These are phyloP conservation scores for Mycena rebaudengoi DNA, from an alignment of 768 basidiomycete genomes.

Conservation along the genomic window DNA sequence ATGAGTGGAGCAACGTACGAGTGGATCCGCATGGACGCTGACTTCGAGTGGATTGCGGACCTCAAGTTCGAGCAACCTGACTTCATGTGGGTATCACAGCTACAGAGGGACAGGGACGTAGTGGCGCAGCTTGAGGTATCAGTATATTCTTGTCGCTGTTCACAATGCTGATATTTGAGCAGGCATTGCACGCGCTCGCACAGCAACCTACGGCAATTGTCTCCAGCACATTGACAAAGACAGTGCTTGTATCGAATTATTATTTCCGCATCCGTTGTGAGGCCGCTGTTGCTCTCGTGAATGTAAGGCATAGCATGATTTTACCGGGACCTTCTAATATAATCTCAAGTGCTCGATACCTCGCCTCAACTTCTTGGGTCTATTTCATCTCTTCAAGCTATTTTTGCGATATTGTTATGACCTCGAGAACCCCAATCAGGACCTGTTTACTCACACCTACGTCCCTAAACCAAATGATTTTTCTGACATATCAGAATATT, in stretches of 20 bases:
- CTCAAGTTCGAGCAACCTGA: constrained; percentile 95
- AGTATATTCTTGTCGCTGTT: neutral
- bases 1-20: constrained; percentile 98
- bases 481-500: constrained; percentile 90
- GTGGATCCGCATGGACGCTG: constrained; percentile 99
- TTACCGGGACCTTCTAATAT: constrained; percentile 11
- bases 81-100: constrained; percentile 98
- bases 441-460: constrained; percentile 86
- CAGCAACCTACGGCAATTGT: constrained; percentile 86
- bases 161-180: neutral
- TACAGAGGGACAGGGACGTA: constrained; percentile 95
- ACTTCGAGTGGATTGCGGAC: constrained; percentile 98
- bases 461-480: constrained; percentile 98
- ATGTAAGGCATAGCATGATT: constrained; percentile 53
- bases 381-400: constrained; percentile 96
- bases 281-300: constrained; percentile 85
- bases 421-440: constrained; percentile 81
- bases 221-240: constrained; percentile 91
- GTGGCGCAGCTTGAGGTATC: constrained; percentile 91
- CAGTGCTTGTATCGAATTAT: constrained; percentile 93
- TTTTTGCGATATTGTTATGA: constrained; percentile 93
- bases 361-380: constrained; percentile 84
- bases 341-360: constrained; percentile 79
- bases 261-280: constrained; percentile 96
- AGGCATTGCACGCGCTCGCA: constrained; percentile 92